Evolutionary conservation across 2,329 filamentous ascomycete genomes (phyloP).

Genomic region (Coniosporium tulheliwenetii): DNA sequence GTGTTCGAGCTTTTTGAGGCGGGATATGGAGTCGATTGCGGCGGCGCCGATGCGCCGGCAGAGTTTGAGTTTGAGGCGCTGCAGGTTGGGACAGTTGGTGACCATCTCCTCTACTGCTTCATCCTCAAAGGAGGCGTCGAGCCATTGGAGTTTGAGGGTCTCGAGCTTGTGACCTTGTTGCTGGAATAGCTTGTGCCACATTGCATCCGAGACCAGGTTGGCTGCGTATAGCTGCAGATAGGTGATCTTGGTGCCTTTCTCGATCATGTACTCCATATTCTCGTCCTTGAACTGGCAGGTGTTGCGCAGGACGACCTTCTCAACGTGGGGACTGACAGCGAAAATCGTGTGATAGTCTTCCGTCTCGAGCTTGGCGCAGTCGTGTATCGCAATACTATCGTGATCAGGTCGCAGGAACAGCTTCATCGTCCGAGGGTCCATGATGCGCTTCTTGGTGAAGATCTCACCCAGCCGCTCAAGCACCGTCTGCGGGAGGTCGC

Average conservation of each 20-base stretch:
- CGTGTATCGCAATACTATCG: conserved; percentile 41
- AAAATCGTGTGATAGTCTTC: conserved; percentile 74
- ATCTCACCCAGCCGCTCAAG: conserved; percentile 46
- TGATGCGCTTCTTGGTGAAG: conserved; percentile 44
- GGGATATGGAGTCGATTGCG: conserved; percentile 49
- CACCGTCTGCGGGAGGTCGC: conserved; percentile 42
- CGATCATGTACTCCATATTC: conserved; percentile 66
- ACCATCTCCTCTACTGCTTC: conserved; percentile 48
- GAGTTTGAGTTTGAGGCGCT: conserved; percentile 63
- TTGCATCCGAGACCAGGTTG: conserved; percentile 63
- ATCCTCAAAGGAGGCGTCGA: conserved; percentile 69
- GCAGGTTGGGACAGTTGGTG: conserved; percentile 49
- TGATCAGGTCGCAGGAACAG: conserved; percentile 37
- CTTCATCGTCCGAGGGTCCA: conserved; percentile 34
- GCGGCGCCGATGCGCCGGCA: conserved; percentile 58
- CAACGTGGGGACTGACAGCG: conserved; percentile 53
- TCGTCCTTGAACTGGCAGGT: conserved; percentile 85
- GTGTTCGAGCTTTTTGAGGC: conserved; percentile 51
- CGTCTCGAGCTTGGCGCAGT: conserved; percentile 49
- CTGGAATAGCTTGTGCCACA: conserved; percentile 57
- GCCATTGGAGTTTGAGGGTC: conserved; percentile 63
- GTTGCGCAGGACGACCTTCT: conserved; percentile 60
- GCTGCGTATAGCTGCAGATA: conserved; percentile 67
- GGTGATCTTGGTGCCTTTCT: conserved; percentile 52
- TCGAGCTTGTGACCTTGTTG: conserved; percentile 50